Conservation (phyloP, 345 rosid genomes). For the Mercurialis annua region DNA sequence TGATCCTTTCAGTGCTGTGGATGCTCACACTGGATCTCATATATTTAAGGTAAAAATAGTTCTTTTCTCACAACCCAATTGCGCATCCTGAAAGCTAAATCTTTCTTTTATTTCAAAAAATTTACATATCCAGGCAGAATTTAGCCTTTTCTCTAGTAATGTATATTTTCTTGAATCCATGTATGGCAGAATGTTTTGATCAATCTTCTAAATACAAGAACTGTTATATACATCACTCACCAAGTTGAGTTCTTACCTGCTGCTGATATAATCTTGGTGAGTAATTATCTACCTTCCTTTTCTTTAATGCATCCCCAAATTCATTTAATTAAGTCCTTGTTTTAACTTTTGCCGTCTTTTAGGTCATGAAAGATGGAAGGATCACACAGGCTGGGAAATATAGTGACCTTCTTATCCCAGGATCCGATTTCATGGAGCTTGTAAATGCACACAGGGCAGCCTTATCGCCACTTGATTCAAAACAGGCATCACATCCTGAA, state of each 20-base stretch:
- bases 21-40: slow-evolving; percentile 86
- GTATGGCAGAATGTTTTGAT: slow-evolving; percentile 50
- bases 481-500: slow-evolving; percentile 30
- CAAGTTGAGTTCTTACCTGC: slow-evolving; percentile 60
- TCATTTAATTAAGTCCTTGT: neutral
- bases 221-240: slow-evolving; percentile 62
- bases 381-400: slow-evolving; percentile 72
- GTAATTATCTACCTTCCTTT: slow-evolving; percentile 16
- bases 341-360: neutral
- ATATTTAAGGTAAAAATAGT: slow-evolving; percentile 54
- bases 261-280: slow-evolving; percentile 65
- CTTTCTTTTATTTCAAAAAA: neutral
- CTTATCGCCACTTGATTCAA: slow-evolving; percentile 43
- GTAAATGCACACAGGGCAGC: slow-evolving; percentile 64
- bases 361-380: slow-evolving; percentile 71
- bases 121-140: neutral
- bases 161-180: neutral
- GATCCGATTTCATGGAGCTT: slow-evolving; percentile 65
- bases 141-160: neutral
- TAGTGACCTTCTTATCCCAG: slow-evolving; percentile 51
- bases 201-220: slow-evolving; percentile 39
- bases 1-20: slow-evolving; percentile 91
- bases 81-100: neutral
- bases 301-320: neutral
- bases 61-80: neutral